Evolutionary conservation across 768 basidiomycete genomes (phyloP).

Genomic region (Agrocybe pediades): DNA sequence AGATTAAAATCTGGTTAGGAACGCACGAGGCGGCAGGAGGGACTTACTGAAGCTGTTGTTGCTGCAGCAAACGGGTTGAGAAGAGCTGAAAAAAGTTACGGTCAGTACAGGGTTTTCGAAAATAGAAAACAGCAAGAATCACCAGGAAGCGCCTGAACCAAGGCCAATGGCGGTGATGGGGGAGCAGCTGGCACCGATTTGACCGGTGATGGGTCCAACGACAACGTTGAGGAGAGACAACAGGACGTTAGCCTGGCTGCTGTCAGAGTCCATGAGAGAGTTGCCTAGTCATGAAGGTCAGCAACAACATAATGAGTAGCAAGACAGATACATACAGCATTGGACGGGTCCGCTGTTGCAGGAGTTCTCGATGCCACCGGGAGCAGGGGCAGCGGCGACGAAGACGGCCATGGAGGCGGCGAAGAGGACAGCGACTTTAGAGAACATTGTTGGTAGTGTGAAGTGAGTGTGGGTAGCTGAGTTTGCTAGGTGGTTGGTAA

Average conservation of each 20-base stretch:
- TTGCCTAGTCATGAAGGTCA: constrained; percentile 11
- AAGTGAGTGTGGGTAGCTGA: not conserved
- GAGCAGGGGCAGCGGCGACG: constrained; percentile 1
- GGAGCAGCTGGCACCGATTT: constrained; percentile 24
- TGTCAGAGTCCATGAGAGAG: not conserved
- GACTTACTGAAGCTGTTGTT: constrained; percentile 28
- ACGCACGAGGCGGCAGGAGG: too few relatives aligned
- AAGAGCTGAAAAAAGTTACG: constrained; percentile 8
- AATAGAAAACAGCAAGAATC: not conserved
- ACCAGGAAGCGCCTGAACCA: constrained; percentile 21
- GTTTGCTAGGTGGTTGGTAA: not conserved
- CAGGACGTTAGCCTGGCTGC: constrained; percentile 2
- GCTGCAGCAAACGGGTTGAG: constrained; percentile 29
- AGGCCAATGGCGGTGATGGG: constrained; percentile 22
- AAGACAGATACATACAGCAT: constrained; percentile 20
- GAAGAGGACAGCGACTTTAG: not conserved
- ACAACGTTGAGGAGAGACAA: constrained; percentile 17
- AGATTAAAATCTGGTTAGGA: not conserved
- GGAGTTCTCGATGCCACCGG: not conserved
- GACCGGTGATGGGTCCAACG: constrained; percentile 16
- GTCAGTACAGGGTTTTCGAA: not conserved
- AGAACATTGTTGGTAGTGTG: not conserved
- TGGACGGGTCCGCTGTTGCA: constrained; percentile 25
- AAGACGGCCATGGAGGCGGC: constrained; percentile 1
- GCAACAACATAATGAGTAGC: not conserved